Conservation (phyloP, 1,139 yeast genomes). For the Schwanniomyces etchellsii region DNA sequence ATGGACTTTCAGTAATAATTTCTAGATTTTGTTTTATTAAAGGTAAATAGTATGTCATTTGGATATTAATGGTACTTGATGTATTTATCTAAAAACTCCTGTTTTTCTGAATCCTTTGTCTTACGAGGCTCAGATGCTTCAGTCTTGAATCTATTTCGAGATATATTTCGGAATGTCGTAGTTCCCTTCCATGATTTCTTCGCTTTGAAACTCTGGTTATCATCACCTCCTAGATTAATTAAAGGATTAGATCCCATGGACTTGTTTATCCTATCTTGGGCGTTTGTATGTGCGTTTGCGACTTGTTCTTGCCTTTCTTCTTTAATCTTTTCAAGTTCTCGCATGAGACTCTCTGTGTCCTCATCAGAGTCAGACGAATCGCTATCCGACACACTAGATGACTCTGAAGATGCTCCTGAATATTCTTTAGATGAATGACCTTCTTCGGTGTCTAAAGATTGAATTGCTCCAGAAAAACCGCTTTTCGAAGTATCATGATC, state of each 20-base stretch:
- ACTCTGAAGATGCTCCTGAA: background rate
- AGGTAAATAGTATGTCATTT: no score
- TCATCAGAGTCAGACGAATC: slow-evolving; percentile 17
- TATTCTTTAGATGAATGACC: slow-evolving; percentile 2
- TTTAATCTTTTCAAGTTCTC: slow-evolving; percentile 52
- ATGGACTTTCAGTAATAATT: no score
- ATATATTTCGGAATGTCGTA: slow-evolving; percentile 37
- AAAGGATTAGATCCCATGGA: slow-evolving; percentile 40
- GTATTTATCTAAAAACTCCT: slow-evolving; percentile 64
- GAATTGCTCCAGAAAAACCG: no score
- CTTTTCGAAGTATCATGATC: slow-evolving; percentile 1
- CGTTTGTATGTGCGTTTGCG: slow-evolving; percentile 14
- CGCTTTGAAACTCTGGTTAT: slow-evolving; percentile 7
- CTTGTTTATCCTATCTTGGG: slow-evolving; percentile 8
- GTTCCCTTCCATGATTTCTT: slow-evolving; percentile 55
- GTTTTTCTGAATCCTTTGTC: slow-evolving; percentile 61
- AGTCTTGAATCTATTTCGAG: slow-evolving; percentile 11
- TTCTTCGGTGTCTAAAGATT: no score
- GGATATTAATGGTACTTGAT: slow-evolving; percentile 34
- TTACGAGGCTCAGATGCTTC: slow-evolving; percentile 47
- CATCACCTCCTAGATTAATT: slow-evolving; percentile 15
- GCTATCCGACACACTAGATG: slow-evolving; percentile 5
- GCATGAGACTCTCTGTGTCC: slow-evolving; percentile 34
- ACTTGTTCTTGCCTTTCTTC: slow-evolving; percentile 27
- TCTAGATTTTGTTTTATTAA: no score